Evolutionary conservation across 352 stramenopile genomes (phyloP).

Genomic region (Thalassiosira delicatula): DNA sequence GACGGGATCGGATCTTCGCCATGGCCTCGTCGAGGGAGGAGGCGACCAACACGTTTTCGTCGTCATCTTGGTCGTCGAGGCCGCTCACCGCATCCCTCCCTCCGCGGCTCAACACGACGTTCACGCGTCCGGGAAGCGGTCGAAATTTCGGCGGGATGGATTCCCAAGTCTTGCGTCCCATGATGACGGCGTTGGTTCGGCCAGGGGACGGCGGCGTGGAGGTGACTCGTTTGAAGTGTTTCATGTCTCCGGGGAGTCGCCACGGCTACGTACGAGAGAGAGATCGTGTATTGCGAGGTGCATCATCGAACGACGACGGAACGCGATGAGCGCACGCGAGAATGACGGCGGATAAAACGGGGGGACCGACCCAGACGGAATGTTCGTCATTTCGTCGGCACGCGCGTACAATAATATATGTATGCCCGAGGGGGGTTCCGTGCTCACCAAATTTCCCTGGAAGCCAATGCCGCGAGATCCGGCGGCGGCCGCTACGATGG

Average conservation of each 20-base stretch:
- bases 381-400: too few relatives aligned
- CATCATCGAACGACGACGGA: too few relatives aligned
- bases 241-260: constrained; percentile 95
- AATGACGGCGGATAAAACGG: too few relatives aligned
- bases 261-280: too few relatives aligned
- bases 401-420: too few relatives aligned
- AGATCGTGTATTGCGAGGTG: too few relatives aligned
- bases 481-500: constrained; percentile 79
- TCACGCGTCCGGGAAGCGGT: constrained; percentile 92
- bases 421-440: too few relatives aligned
- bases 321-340: too few relatives aligned
- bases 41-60: constrained; percentile 90
- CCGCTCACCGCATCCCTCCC: constrained; percentile 34
- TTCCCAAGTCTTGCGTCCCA: constrained; percentile 99
- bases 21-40: constrained; percentile 91
- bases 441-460: constrained; percentile 81
- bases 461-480: constrained; percentile 79
- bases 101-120: constrained; percentile 94
- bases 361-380: too few relatives aligned
- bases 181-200: constrained; percentile 96
- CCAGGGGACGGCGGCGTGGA: constrained; percentile 64
- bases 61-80: too few relatives aligned
- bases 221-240: constrained; percentile 95
- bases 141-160: constrained; percentile 96
- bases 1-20: constrained; percentile 82